Base-by-base conservation (phyloP, 2,329 filamentous ascomycete genomes). In the Botrytis cinerea region DNA sequence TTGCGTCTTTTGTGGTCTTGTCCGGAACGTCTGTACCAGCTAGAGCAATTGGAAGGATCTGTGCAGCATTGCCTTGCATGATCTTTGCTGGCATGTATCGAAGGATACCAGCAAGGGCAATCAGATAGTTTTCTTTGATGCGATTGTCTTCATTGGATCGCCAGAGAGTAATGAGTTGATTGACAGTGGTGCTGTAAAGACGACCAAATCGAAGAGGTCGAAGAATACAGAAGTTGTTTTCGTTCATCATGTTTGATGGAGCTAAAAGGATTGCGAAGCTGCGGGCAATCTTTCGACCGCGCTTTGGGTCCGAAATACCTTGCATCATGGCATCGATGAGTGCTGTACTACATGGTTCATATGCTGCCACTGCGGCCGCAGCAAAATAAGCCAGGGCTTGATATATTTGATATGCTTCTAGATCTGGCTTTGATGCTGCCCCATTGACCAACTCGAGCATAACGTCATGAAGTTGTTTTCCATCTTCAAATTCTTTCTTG, bases 41-140 rank as follows among this genome's bases (percentile, higher is more conserved):
- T 3, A 81, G 74, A 10, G 79, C 57, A 0, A 78, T 43, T 0
- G 79, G 77, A 2, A 80, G 71, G 12, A 81, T 73, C 5, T 62
- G 40, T 4, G 61, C 62, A 4, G 74, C 75, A 51, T 75, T 74
- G 9, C 73, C 71, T 16, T 75, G 69, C 12, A 78, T 57, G 1
- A 74, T 75, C 0, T 64, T 67, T 2, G 75, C 67, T 40, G 78
- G 75, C 64, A 79, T 77, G 64, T 77, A 76, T 20, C 74, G 73
- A 1, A 82, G 59, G 16, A 81, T 73, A 2, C 77, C 79, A 14
- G 75, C 74, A 12, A 81, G 74, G 16, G 81, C 80, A 40, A 81
- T 75, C 0, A 81, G 69, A 35, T 73, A 77, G 32, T 80, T 80
- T 0, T 75, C 73, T 64, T 79, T 80, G 0, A 74, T 54, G 8